Evolutionary conservation across 805 yeast genomes (phyloP).

Genomic region (Pichia exigua): DNA sequence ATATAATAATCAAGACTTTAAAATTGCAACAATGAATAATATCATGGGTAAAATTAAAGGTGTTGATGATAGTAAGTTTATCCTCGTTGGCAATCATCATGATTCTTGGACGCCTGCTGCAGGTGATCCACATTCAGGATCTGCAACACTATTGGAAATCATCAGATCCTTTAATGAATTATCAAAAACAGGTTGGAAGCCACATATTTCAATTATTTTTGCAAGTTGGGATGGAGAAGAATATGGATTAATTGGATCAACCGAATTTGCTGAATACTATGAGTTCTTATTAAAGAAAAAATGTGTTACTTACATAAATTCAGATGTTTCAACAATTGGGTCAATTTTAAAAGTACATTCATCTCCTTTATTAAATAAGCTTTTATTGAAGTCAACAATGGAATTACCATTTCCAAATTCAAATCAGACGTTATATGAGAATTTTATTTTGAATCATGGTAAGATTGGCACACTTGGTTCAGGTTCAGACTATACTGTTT

Average conservation of each 20-base stretch:
- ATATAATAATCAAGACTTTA: conserved; percentile 53
- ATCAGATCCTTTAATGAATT: conserved; percentile 52
- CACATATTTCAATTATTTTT: conserved; percentile 58
- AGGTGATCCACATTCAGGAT: conserved; percentile 71
- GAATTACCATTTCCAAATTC: conserved; percentile 39
- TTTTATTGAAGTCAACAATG: conserved; percentile 39
- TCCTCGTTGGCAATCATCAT: conserved; percentile 67
- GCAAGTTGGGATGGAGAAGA: conserved; percentile 83
- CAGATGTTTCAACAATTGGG: conserved; percentile 62
- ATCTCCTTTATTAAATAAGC: conserved; percentile 49
- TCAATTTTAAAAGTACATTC: conserved; percentile 41
- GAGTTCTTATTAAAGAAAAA: conserved; percentile 36
- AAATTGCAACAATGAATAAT: conserved; percentile 53
- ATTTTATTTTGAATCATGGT: conserved; percentile 27
- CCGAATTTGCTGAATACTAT: conserved; percentile 67
- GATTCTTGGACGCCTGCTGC: conserved; percentile 81
- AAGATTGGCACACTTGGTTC: conserved; percentile 48
- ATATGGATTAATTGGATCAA: conserved; percentile 64
- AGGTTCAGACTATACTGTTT: conserved; percentile 64
- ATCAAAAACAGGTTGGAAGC: conserved; percentile 56
- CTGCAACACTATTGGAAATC: conserved; percentile 57
- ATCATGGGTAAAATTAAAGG: conserved; percentile 59
- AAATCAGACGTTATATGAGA: conserved; percentile 28
- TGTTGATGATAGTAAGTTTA: conserved; percentile 39
- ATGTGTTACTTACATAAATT: conserved; percentile 60